Conservation (phyloP, 202 grass and related monocot species). For the Tripidium arundinaceum region DNA sequence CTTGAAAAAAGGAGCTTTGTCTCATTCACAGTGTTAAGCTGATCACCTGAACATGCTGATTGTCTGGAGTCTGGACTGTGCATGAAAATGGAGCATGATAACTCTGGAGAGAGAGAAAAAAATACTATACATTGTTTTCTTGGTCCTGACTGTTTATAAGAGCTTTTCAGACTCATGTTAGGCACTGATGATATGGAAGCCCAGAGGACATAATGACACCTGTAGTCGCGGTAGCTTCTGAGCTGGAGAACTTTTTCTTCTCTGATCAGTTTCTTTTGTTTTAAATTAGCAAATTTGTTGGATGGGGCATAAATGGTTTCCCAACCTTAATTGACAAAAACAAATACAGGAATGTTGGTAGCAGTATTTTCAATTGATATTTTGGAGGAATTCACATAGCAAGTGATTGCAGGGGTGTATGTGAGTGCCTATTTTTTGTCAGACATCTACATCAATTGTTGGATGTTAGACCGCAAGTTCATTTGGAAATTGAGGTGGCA, state of each 20-base stretch:
- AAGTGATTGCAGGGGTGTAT: background rate
- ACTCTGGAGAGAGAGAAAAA: no score
- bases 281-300: background rate
- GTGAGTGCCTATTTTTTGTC: background rate
- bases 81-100: no score
- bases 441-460: slow-evolving; percentile 11
- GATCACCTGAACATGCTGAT: no score
- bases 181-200: background rate
- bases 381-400: background rate
- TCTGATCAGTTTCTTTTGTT: background rate
- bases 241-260: background rate
- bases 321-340: background rate
- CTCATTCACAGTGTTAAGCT: no score
- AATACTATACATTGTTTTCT: background rate
- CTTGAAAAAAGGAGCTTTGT: background rate
- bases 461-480: slow-evolving; percentile 12
- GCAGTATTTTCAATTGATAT: background rate
- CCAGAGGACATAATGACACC: background rate
- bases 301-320: background rate
- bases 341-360: slow-evolving; percentile 1
- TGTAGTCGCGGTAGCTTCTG: slow-evolving; percentile 12
- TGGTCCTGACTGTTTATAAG: background rate
- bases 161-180: background rate
- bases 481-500: slow-evolving; percentile 4
- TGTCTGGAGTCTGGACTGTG: no score